Conservation (phyloP, 768 basidiomycete species). For the Tulasnella sp. region DNA sequence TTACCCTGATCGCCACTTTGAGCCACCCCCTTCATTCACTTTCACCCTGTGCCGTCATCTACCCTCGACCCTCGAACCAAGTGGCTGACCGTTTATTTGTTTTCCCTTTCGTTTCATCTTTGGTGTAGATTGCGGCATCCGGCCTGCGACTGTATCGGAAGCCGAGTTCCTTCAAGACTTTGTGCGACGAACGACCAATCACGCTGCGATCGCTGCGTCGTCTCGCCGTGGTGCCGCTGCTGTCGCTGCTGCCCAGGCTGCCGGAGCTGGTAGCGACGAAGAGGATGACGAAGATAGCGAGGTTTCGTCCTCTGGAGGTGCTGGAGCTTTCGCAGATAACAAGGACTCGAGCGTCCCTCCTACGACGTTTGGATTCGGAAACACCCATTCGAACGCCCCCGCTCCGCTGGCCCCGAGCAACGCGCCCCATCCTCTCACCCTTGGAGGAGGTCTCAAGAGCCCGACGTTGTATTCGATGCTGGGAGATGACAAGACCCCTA, state of each 20-base stretch:
- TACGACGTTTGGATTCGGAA: slow-evolving; percentile 28
- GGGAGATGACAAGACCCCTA: slow-evolving; percentile 75
- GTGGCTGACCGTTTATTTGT: background rate
- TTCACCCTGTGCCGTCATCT: slow-evolving; percentile 19
- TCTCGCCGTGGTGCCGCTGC: slow-evolving; percentile 13
- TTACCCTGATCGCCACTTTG: slow-evolving; percentile 16
- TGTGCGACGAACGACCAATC: slow-evolving; percentile 80
- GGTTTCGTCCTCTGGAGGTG: slow-evolving; percentile 44
- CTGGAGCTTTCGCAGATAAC: slow-evolving; percentile 55
- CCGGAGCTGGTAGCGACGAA: slow-evolving; percentile 41
- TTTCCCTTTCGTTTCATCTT: slow-evolving; percentile 14
- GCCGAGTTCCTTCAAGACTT: slow-evolving; percentile 89
- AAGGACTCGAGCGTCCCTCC: background rate
- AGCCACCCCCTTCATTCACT: slow-evolving; percentile 22
- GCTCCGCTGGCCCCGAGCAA: background rate
- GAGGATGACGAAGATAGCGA: slow-evolving; percentile 74
- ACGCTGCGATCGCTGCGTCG: slow-evolving; percentile 39
- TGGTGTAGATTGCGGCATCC: slow-evolving; percentile 73
- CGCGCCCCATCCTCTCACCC: slow-evolving; percentile 5
- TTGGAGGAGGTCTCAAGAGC: slow-evolving; percentile 31
- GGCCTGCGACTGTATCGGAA: slow-evolving; percentile 81
- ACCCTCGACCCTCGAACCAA: background rate
- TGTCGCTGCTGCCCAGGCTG: slow-evolving; percentile 2
- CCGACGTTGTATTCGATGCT: slow-evolving; percentile 37
- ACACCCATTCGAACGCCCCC: background rate